These are phyloP conservation scores for Xylaria arbuscula DNA, from an alignment of 2,329 filamentous ascomycete species.

Conservation along the genomic window DNA sequence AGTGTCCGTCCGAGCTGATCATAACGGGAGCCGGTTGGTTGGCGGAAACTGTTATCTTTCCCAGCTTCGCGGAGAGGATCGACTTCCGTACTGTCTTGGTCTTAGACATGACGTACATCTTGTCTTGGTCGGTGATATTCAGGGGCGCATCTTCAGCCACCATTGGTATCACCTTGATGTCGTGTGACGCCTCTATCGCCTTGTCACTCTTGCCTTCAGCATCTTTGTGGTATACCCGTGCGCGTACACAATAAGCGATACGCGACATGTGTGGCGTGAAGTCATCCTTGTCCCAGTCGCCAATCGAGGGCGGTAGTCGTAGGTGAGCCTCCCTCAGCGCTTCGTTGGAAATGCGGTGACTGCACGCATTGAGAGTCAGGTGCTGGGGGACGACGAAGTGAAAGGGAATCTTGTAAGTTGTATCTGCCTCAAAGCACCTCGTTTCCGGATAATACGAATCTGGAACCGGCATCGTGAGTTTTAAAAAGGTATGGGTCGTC, in stretches of 20 bases:
- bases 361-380: slow-evolving; percentile 67
- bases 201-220: slow-evolving; percentile 43
- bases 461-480: slow-evolving; percentile 53
- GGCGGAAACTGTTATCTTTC: slow-evolving; percentile 59
- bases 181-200: slow-evolving; percentile 56
- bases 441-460: slow-evolving; percentile 60
- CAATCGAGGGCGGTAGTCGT: slow-evolving; percentile 64
- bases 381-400: slow-evolving; percentile 68
- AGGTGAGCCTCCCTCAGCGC: slow-evolving; percentile 64
- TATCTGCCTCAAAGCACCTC: slow-evolving; percentile 60
- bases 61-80: slow-evolving; percentile 63
- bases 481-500: slow-evolving; percentile 62
- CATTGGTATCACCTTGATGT: slow-evolving; percentile 65
- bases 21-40: slow-evolving; percentile 62
- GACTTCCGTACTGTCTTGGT: slow-evolving; percentile 65
- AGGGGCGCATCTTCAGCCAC: slow-evolving; percentile 63
- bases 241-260: slow-evolving; percentile 65
- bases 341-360: slow-evolving; percentile 59
- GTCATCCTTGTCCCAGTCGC: slow-evolving; percentile 65
- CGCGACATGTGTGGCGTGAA: slow-evolving; percentile 65
- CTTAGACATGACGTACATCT: slow-evolving; percentile 62
- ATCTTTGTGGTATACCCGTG: slow-evolving; percentile 53
- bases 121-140: slow-evolving; percentile 59
- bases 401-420: slow-evolving; percentile 65
- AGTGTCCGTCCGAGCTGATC: slow-evolving; percentile 61